Base-by-base conservation (phyloP, 805 yeast species). In the Ogataea parapolymorpha region DNA sequence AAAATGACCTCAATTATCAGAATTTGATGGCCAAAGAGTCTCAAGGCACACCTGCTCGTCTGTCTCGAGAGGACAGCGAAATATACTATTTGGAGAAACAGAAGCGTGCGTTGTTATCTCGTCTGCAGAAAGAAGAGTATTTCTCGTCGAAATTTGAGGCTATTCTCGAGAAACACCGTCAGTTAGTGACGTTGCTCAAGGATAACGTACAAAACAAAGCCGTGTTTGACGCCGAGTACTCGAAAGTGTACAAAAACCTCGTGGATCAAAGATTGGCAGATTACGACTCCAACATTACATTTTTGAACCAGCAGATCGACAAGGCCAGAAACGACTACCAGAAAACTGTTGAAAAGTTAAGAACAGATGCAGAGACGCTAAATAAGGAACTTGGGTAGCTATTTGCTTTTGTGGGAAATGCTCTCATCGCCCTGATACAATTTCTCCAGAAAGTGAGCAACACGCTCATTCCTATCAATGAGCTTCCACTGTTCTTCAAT, bases 81-180 rank as follows among this genome's bases (percentile, higher is more conserved):
- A 34, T 56, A 1, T 44, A 46, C 11, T 34, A 26, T 10, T 41
- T 58, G 10, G 58, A 58, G 39, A 47, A 42, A 7, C 62, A 56
- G 41, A 61, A 61, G 37, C 37, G 56, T 6, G 49, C 51, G 12
- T 35, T 63, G 16, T 26, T 61, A 14, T 41, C 62, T 24, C 58
- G 57, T 27, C 48, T 66, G 5, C 67, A 68, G 26, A 52, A 65
- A 37, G 62, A 66, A 40, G 67, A 65, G 27, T 61, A 45, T 36
- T 11, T 61, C 3, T 40, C 55, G 3, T 42, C 49, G 13, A 56
- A 53, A 20, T 63, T 59, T 54, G 58, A 61, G 25, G 23, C 23
- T 0, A 24, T 60, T 0, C 37, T 67, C 5, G 49, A 48, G 4
- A 58, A 57, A 42, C 61, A 64, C 35, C 46, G 58, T 32, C 57